Percentiles rank a stretch among this genome's conserved stretches.
Conservation (phyloP, 129 eudicot species). For the Helichrysum umbraculigerum region DNA sequence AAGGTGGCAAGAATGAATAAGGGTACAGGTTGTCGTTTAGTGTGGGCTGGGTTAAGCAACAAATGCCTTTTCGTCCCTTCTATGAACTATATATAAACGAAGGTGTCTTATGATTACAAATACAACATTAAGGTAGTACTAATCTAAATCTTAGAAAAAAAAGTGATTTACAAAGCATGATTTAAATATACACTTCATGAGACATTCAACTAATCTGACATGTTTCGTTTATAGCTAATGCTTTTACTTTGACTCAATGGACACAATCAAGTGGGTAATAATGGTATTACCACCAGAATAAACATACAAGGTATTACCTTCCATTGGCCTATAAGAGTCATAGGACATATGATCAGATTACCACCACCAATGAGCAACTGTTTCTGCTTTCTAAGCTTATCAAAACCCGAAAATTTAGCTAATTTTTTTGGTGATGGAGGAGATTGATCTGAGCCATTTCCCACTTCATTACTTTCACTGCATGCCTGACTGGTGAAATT, state of each 20-base stretch:
- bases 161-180: too few relatives aligned
- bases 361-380: constrained; percentile 64
- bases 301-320: constrained; percentile 53
- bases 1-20: neutral
- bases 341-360: constrained; percentile 87
- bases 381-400: constrained; percentile 62
- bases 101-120: too few relatives aligned
- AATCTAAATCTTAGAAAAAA: neutral
- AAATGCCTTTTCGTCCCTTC: too few relatives aligned
- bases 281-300: neutral
- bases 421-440: constrained; percentile 45
- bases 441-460: constrained; percentile 50
- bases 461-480: constrained; percentile 39
- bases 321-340: constrained; percentile 99
- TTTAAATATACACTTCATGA: too few relatives aligned
- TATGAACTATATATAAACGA: too few relatives aligned
- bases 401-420: constrained; percentile 64
- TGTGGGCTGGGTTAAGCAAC: too few relatives aligned
- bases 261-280: neutral
- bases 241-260: neutral
- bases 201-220: too few relatives aligned
- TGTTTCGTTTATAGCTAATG: too few relatives aligned
- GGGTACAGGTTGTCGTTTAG: too few relatives aligned
- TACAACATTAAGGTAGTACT: too few relatives aligned
- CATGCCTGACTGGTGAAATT: constrained; percentile 35